phyloP scores from a whole-genome alignment of 164 flowering plant genomes.

The Echeveria elegans region DNA sequence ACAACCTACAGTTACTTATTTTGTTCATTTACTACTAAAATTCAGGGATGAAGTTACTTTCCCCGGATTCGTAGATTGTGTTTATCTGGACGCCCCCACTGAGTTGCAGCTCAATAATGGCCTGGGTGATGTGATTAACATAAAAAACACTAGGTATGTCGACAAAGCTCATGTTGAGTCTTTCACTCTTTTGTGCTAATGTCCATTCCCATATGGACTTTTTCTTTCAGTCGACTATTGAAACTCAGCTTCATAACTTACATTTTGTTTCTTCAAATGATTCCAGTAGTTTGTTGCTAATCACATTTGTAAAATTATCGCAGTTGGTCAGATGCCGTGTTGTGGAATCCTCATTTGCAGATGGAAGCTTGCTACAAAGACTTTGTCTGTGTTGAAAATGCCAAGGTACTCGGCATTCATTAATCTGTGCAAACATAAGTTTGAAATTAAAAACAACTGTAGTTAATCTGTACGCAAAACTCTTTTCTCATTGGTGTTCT shows the following conservation, averaged over 20 bases:
- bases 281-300: background rate
- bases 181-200: background rate
- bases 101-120: constrained; percentile 76
- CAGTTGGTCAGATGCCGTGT: constrained; percentile 92
- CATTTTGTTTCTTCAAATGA: background rate
- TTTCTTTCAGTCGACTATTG: background rate
- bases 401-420: constrained; percentile 44
- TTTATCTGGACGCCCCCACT: constrained; percentile 74
- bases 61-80: constrained; percentile 95
- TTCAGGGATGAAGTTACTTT: constrained; percentile 70
- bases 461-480: background rate
- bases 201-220: background rate
- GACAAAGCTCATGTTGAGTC: background rate
- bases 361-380: constrained; percentile 90
- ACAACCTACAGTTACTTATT: background rate
- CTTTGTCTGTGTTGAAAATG: constrained; percentile 96
- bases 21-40: background rate
- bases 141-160: constrained; percentile 61
- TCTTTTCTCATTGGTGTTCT: background rate
- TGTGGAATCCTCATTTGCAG: constrained; percentile 81
- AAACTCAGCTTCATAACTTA: background rate
- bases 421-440: background rate
- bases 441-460: background rate
- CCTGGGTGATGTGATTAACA: constrained; percentile 53
- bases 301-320: constrained; percentile 12